Conservation (phyloP, 805 yeast species). For the Priceomyces carsonii region DNA sequence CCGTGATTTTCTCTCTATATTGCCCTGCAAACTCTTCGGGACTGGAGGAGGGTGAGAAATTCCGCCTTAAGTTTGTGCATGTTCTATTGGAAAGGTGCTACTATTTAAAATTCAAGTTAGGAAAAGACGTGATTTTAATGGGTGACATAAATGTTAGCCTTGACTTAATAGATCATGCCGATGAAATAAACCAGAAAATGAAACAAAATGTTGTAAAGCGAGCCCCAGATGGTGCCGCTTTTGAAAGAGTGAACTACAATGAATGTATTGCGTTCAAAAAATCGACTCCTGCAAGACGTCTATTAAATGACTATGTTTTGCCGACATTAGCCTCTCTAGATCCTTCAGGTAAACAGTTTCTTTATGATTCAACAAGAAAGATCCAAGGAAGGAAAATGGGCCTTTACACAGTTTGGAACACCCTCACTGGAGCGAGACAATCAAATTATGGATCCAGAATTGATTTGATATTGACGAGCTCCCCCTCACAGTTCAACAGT, state of each 20-base stretch:
- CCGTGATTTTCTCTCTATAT: constrained; percentile 67
- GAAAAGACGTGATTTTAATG: constrained; percentile 73
- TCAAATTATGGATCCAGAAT: constrained; percentile 86
- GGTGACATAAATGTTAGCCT: constrained; percentile 88
- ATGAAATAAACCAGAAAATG: constrained; percentile 49
- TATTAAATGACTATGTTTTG: constrained; percentile 28
- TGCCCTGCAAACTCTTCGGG: constrained; percentile 90
- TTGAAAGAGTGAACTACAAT: constrained; percentile 25
- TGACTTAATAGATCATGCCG: constrained; percentile 83
- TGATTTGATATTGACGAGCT: constrained; percentile 66
- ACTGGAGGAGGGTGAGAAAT: constrained; percentile 64
- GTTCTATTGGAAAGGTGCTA: constrained; percentile 62
- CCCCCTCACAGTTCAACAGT: constrained; percentile 25
- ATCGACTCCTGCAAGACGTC: constrained; percentile 27
- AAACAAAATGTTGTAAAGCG: constrained; percentile 34
- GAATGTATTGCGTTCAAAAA: constrained; percentile 37
- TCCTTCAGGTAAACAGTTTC: constrained; percentile 21
- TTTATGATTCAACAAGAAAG: constrained; percentile 61
- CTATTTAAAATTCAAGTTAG: constrained; percentile 46
- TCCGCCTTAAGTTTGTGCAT: constrained; percentile 57
- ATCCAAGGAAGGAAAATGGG: constrained; percentile 57
- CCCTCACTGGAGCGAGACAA: constrained; percentile 71
- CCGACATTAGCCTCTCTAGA: constrained; percentile 16
- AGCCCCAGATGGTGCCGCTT: constrained; percentile 12
- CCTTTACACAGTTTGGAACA: constrained; percentile 93